Evolutionary conservation across 345 rosid species (phyloP).

Genomic region (Populus pruinosa): DNA sequence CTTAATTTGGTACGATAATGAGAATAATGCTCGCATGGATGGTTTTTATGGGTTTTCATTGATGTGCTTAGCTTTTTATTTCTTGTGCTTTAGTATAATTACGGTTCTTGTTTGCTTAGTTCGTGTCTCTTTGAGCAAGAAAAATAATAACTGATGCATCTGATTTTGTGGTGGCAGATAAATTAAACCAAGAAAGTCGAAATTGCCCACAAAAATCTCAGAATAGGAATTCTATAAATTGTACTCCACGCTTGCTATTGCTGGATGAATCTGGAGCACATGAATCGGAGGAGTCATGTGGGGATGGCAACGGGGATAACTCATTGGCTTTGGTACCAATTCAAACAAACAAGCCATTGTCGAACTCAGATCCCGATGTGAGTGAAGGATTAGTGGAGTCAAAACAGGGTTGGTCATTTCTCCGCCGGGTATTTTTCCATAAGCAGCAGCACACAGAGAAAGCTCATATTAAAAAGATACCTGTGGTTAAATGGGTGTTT

Average conservation of each 20-base stretch:
- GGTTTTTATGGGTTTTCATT: neutral
- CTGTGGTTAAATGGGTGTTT: conserved; percentile 50
- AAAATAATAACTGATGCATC: conserved; percentile 3
- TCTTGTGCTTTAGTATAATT: conserved; percentile 2
- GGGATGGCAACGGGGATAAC: conserved; percentile 27
- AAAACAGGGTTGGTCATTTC: conserved; percentile 61
- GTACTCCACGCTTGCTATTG: neutral
- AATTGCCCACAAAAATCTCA: conserved; percentile 5
- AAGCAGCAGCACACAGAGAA: conserved; percentile 35
- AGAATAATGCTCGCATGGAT: neutral
- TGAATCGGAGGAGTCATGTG: conserved; percentile 5
- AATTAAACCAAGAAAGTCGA: conserved; percentile 11
- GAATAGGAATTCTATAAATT: conserved; percentile 7
- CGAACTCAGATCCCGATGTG: conserved; percentile 18
- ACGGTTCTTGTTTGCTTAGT: neutral
- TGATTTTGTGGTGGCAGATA: conserved; percentile 22
- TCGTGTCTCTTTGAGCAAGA: neutral
- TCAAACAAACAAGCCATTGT: conserved; percentile 26
- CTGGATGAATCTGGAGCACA: conserved; percentile 12
- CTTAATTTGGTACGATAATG: neutral
- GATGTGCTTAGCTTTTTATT: neutral
- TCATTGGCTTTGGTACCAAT: conserved; percentile 55
- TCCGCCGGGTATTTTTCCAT: conserved; percentile 39
- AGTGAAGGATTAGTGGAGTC: conserved; percentile 14
- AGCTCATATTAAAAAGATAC: conserved; percentile 44